Percentiles rank a stretch among this genome's conserved stretches.
Conservation (phyloP, 2,329 filamentous ascomycete species). For the Colletotrichum trifolii region DNA sequence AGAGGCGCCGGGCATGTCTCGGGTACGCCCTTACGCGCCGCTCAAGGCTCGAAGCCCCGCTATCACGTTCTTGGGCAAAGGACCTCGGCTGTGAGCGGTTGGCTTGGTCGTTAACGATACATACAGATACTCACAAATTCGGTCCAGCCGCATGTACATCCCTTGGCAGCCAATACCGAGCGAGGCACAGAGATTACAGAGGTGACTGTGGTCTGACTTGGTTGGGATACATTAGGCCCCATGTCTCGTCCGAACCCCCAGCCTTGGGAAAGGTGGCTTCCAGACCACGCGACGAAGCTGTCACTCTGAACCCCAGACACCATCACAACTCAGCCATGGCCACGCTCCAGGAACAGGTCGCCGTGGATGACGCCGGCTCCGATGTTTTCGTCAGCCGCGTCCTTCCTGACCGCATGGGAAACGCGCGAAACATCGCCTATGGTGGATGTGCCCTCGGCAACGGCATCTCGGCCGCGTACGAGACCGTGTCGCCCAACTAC, state of each 20-base stretch:
- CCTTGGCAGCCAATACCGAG: too few species aligned
- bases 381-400: slow-evolving; percentile 42
- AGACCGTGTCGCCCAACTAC: slow-evolving; percentile 49
- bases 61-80: slow-evolving; percentile 1
- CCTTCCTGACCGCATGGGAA: slow-evolving; percentile 46
- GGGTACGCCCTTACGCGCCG: too few species aligned
- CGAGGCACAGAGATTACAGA: too few species aligned
- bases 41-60: too few species aligned
- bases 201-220: too few species aligned
- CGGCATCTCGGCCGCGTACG: slow-evolving; percentile 54
- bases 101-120: background rate
- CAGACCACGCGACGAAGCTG: background rate
- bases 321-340: slow-evolving; percentile 12
- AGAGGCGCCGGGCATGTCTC: too few species aligned
- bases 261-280: background rate
- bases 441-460: slow-evolving; percentile 56
- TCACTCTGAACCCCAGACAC: background rate
- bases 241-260: too few species aligned
- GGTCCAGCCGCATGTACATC: too few species aligned
- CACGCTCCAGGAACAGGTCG: slow-evolving; percentile 29
- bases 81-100: slow-evolving; percentile 27
- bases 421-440: slow-evolving; percentile 51
- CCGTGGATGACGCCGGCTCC: slow-evolving; percentile 21
- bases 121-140: background rate
- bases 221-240: too few species aligned